Evolutionary conservation across 495 filamentous ascomycete species (phyloP).

Genomic region (Beverwykella pulmonaria): DNA sequence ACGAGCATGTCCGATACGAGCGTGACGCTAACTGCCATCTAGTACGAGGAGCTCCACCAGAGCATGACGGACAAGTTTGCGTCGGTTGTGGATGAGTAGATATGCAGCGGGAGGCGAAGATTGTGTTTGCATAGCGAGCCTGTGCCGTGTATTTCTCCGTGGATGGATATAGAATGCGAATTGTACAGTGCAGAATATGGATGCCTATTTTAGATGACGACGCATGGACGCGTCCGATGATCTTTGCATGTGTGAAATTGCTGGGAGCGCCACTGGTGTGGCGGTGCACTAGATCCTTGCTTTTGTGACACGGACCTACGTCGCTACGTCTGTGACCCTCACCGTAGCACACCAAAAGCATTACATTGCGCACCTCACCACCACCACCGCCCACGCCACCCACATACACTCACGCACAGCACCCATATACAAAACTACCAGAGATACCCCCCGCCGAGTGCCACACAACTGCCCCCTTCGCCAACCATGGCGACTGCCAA

Average conservation of each 20-base stretch:
- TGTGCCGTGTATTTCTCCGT: constrained; percentile 13
- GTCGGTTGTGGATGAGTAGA: constrained; percentile 87
- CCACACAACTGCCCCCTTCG: constrained; percentile 14
- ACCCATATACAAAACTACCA: background rate
- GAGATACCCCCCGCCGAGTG: background rate
- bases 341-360: background rate
- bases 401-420: background rate
- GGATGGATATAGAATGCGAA: constrained; percentile 8
- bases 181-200: constrained; percentile 16
- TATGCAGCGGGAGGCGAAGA: background rate
- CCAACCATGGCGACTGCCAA: constrained; percentile 46
- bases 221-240: constrained; percentile 23
- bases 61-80: constrained; percentile 96
- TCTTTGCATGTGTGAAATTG: background rate
- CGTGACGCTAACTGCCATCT: constrained; percentile 26
- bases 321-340: background rate
- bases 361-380: background rate
- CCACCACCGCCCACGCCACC: background rate
- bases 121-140: constrained; percentile 29
- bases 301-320: background rate
- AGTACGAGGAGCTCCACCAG: constrained; percentile 91
- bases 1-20: background rate
- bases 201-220: constrained; percentile 29
- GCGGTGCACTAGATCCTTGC: background rate
- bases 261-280: background rate